A percentile compares a stretch with the other conserved stretches of the same genome.
These are phyloP conservation scores for Candida pini DNA, from an alignment of 805 yeast genomes.

Conservation along the genomic window DNA sequence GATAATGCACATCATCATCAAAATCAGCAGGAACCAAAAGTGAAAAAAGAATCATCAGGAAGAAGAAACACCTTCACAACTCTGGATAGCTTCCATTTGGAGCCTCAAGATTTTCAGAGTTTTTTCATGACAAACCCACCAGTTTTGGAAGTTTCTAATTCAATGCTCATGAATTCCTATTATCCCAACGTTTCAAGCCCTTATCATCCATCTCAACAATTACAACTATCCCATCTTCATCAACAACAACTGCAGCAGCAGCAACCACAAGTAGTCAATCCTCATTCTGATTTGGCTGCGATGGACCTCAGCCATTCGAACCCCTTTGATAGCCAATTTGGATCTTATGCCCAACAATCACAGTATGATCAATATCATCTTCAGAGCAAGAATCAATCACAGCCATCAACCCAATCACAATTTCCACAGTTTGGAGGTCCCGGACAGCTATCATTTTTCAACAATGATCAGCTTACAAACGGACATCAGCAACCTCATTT, in stretches of 20 bases:
- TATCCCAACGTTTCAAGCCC: neutral
- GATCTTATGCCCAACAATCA: no score
- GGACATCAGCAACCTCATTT: constrained; percentile 17
- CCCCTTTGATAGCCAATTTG: no score
- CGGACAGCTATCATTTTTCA: no score
- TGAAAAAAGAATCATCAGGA: no score
- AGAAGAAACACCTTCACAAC: neutral
- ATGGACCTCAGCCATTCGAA: no score
- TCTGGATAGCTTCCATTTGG: constrained; percentile 27
- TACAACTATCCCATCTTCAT: neutral
- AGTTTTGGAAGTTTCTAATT: constrained; percentile 25
- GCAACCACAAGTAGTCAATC: neutral
- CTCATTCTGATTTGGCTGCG: no score
- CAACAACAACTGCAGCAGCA: constrained; percentile 3
- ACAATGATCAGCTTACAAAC: no score
- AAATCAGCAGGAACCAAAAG: no score
- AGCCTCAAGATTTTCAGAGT: constrained; percentile 31
- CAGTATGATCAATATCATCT: neutral
- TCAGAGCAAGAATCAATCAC: neutral
- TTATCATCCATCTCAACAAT: neutral
- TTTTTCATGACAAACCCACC: constrained; percentile 33
- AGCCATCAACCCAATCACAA: neutral
- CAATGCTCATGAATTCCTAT: constrained; percentile 3
- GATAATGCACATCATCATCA: no score
- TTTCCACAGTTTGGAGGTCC: neutral